Evolutionary conservation across 176 grass and related monocot genomes (phyloP).

Genomic region (Otatea glauca): DNA sequence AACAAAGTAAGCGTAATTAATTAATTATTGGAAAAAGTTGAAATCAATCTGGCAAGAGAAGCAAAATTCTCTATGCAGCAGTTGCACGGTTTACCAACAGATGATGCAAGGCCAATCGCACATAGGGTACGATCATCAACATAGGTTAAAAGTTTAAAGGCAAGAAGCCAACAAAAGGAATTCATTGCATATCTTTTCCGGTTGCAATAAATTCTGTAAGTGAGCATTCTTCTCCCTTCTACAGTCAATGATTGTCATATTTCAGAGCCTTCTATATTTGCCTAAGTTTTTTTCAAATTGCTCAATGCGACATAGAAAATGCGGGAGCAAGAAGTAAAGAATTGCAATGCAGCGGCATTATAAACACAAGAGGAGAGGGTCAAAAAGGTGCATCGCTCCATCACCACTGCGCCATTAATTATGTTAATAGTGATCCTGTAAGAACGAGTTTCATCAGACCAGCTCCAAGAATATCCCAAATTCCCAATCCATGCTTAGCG

Average conservation of each 20-base stretch:
- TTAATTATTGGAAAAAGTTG: background rate
- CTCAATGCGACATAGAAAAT: background rate
- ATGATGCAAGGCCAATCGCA: slow-evolving; percentile 12
- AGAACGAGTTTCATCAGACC: background rate
- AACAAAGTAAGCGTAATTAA: slow-evolving; percentile 15
- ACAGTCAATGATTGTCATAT: background rate
- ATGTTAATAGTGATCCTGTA: background rate
- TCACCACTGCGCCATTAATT: background rate
- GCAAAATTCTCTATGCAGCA: background rate
- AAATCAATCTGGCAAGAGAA: background rate
- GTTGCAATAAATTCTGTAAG: background rate
- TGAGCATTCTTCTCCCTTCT: background rate
- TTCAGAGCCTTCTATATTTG: background rate
- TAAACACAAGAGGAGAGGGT: background rate
- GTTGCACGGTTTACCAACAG: background rate
- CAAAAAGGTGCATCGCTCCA: background rate
- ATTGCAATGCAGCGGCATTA: background rate
- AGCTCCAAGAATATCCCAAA: background rate
- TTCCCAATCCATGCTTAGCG: background rate
- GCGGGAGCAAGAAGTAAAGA: background rate
- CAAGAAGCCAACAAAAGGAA: background rate
- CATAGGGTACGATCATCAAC: background rate
- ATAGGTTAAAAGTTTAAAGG: background rate
- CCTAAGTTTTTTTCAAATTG: background rate
- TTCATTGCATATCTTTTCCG: background rate